These are phyloP conservation scores for Metarhizium guizhouense DNA, from an alignment of 2,329 filamentous ascomycete species.

Conservation along the genomic window DNA sequence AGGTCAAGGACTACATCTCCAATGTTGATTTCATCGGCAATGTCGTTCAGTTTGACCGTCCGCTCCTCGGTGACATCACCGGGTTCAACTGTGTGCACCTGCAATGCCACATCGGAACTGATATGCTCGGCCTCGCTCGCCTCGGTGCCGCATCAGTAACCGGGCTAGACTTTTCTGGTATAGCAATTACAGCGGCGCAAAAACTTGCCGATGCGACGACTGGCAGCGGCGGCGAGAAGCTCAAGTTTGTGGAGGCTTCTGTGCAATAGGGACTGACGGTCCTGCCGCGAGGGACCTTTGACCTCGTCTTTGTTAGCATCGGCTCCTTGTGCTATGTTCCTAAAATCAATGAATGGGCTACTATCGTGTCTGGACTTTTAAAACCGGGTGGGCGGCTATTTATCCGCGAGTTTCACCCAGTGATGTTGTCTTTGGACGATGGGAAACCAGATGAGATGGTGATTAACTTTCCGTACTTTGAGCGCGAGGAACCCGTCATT, in stretches of 20 bases:
- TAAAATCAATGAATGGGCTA: conserved; percentile 5
- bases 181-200: conserved; percentile 4
- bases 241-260: not conserved
- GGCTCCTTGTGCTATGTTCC: conserved; percentile 11
- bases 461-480: conserved; percentile 11
- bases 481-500: conserved; percentile 5
- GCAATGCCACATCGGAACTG: conserved; percentile 14
- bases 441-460: not conserved
- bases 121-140: conserved; percentile 6
- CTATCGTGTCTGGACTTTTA: conserved; percentile 8
- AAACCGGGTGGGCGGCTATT: conserved; percentile 8
- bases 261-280: conserved; percentile 6
- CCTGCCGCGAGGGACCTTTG: conserved; percentile 1
- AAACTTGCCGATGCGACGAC: no score
- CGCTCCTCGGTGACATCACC: conserved; percentile 4
- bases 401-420: conserved; percentile 10
- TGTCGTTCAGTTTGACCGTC: conserved; percentile 3
- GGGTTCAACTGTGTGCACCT: conserved; percentile 8
- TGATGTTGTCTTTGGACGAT: conserved; percentile 8
- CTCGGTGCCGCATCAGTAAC: conserved; percentile 9
- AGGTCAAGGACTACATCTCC: conserved; percentile 6
- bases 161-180: conserved; percentile 10
- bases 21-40: not conserved
- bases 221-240: no score
- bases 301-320: conserved; percentile 11